phyloP scores from a whole-genome alignment of 306 rosid genomes.

The Quercus bicolor region DNA sequence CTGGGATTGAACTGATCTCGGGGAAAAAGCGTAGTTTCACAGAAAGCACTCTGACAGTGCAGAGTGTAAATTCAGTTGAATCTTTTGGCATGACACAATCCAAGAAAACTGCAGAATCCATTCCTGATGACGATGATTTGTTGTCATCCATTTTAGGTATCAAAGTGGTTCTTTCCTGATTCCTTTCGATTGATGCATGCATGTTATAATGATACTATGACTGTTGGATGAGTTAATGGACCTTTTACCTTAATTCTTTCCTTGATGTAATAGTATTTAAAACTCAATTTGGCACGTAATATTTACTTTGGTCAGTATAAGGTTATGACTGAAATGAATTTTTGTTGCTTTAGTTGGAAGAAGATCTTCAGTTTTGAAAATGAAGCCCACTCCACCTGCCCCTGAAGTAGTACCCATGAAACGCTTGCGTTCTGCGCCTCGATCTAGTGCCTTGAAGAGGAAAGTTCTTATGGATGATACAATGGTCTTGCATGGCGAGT shows the following conservation, averaged over 20 bases:
- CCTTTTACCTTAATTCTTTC: not conserved
- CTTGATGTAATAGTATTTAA: not conserved
- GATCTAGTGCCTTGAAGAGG: constrained; percentile 65
- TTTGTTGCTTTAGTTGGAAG: constrained; percentile 75
- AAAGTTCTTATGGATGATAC: constrained; percentile 93
- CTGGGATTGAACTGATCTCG: constrained; percentile 36
- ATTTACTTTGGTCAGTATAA: constrained; percentile 1
- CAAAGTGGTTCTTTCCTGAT: constrained; percentile 2
- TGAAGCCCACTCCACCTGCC: constrained; percentile 75
- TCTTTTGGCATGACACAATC: constrained; percentile 60
- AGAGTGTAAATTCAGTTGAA: constrained; percentile 64
- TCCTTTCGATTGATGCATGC: constrained; percentile 6
- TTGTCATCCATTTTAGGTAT: constrained; percentile 97
- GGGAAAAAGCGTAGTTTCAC: constrained; percentile 85
- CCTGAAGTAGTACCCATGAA: constrained; percentile 53
- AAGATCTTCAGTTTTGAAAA: constrained; percentile 73
- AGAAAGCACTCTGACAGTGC: constrained; percentile 73
- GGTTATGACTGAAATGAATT: constrained; percentile 27
- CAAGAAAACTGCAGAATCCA: constrained; percentile 54
- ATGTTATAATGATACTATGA: not conserved
- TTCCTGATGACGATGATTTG: constrained; percentile 95
- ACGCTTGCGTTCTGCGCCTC: constrained; percentile 52
- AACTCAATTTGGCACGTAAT: not conserved
- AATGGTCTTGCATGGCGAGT: constrained; percentile 99
- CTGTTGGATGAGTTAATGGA: constrained; percentile 12